Evolutionary conservation across 176 grass and related monocot species (phyloP), one percentile per base, ranked within the genome.

Genomic region (Carex pumila): DNA sequence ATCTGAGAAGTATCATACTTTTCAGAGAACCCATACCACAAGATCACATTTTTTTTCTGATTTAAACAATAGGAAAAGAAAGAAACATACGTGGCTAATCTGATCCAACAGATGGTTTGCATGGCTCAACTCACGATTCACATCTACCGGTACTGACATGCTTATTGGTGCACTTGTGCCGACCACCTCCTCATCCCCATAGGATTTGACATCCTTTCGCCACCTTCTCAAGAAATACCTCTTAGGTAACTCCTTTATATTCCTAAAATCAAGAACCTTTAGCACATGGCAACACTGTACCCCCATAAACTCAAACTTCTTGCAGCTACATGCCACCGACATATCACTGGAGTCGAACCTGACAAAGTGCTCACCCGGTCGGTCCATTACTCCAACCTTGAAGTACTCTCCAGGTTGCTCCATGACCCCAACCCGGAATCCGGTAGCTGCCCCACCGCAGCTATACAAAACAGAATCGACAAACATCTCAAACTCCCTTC

Each of bases 251-350:
- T 97, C 94, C 59, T 97, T 94, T 71, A 94, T 94, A 75, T 97
- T 97, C 89, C 92, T 94, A 85, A 97, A 94, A 89, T 97, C 94
- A 84, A 92, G 89, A 75, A 94, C 92, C 84, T 97, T 94, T 71
- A 94, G 83, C 84, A 89, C 94, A 82, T 94, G 92, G 68, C 95
- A 91, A 87, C 92, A 97, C 75, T 94, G 92, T 50, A 97, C 84
- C 34, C 95, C 92, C 79, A 88, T 86, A 79, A 88, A 91, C 72
- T 97, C 90, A 85, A 94, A 89, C 60, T 94, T 97, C 90, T 90
- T 97, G 85, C 95, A 97, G 76, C 89, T 97, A 89, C 95, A 97
- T 10, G 81, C 70, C 68, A 84, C 87, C 71, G 87, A 94, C 54
- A 88, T 86, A 79, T 92, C 83, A 63, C 80, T 88, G 49, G 86